Base-by-base conservation (phyloP, 768 basidiomycete species). In the Leccinum uliginosum region DNA sequence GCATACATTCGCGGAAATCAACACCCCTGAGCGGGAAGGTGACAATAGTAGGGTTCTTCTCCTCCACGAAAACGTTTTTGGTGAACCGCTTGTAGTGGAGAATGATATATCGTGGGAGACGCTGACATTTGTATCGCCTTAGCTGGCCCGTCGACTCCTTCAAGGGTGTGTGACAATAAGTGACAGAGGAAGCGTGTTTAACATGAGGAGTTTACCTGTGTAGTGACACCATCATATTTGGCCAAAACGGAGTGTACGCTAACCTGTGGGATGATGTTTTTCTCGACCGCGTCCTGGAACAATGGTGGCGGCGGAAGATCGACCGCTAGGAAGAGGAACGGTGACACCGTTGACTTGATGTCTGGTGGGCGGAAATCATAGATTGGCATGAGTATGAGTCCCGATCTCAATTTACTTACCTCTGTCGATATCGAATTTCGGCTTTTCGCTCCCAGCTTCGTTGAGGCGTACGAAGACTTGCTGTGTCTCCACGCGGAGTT, bases 201-300 rank as follows among this genome's bases (percentile, higher is more conserved):
- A 62, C 66, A 67, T 56, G 51, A 59, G 51, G 50, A 53, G 61
- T 77, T 65, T 65, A 89, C 93, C 79, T 95, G 93, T 15, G 94
- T 90, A 4, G 89, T 91, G 62, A 76, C 78, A 14, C 97, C 97
- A 72, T 98, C 93, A 73, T 94, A 99, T 73, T 99, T 99, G 19
- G 89, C 82, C 23, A 98, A 79, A 27, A 98, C 87, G 11, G 87
- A 85, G 57, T 93, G 85, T 56, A 99, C 86, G 47, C 88, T 89
- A 59, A 97, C 92, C 80, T 99, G 97, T 30, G 97, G 97, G 61
- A 98, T 97, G 70, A 99, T 98, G 71, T 98, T 98, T 76, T 97
- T 97, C 76, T 97, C 94, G 47, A 96, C 83, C 4, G 90, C 75
- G 68, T 98, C 95, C 74, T 98, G 96, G 74, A 98, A 99, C 38